Base-by-base conservation (phyloP, 2,329 filamentous ascomycete genomes). In the Myriangium duriaei region DNA sequence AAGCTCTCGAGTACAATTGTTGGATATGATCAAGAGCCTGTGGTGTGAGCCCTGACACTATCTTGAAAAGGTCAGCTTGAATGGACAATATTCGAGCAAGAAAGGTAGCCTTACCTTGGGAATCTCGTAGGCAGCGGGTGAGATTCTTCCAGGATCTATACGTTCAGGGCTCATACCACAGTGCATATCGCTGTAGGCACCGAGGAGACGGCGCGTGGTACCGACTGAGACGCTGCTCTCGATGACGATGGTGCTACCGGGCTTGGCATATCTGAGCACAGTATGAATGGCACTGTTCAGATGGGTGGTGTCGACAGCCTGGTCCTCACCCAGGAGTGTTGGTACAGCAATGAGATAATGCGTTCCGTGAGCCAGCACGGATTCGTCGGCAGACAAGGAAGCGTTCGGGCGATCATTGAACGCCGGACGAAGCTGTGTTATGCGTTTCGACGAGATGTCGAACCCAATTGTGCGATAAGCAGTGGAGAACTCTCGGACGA, bases 311-410 rank as follows among this genome's bases (percentile, higher is more conserved):
- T 72, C 64, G 42, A 72, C 60, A 3, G 57, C 60, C 45, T 63
- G 63, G 49, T 71, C 62, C 0, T 58, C 53, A 3, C 57, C 55
- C 5, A 72, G 56, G 1, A 68, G 58, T 0, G 70, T 72, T 1
- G 70, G 70, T 2, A 73, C 69, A 0, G 68, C 63, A 42, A 72
- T 67, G 26, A 72, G 61, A 37, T 70, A 69, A 49, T 72, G 67
- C 0, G 64, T 69, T 6, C 65, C 69, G 19, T 49, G 42, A 3
- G 51, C 45, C 11, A 72, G 55, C 10, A 61, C 56, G 7, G 44
- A 46, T 5, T 61, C 47, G 17, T 57, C 54, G 12, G 52, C 53
- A 1, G 67, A 66, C 46, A 68, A 59, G 4, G 47, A 50, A 18
- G 59, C 51, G 14, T 50, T 54, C 11, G 32, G 43, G 34, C 35